phyloP scores from a whole-genome alignment of 805 yeast species.

The Ogataea chonburiensis region DNA sequence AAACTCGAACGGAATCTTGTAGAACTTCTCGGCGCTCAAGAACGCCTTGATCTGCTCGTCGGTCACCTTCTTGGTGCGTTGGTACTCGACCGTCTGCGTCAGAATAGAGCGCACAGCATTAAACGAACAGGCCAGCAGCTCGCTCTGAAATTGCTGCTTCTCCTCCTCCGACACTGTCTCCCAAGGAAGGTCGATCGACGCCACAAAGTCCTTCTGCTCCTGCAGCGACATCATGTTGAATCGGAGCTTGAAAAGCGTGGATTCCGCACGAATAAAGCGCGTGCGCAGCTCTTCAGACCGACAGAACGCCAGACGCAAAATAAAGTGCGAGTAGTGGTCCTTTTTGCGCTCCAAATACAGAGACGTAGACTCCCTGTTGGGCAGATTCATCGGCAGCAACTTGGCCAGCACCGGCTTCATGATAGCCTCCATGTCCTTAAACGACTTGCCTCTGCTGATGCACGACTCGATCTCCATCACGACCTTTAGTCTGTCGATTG shows the following conservation, averaged over 20 bases:
- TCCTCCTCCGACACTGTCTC: conserved; percentile 65
- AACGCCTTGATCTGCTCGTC: conserved; percentile 54
- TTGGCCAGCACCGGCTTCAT: conserved; percentile 66
- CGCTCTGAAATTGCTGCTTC: conserved; percentile 45
- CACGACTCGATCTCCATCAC: conserved; percentile 82
- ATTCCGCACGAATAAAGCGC: conserved; percentile 77
- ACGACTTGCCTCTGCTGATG: conserved; percentile 57
- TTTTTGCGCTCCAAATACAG: conserved; percentile 65
- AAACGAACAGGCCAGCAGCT: conserved; percentile 57
- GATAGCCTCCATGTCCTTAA: conserved; percentile 62
- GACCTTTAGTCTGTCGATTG: conserved; percentile 83
- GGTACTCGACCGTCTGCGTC: conserved; percentile 32
- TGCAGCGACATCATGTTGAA: conserved; percentile 57
- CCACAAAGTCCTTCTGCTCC: conserved; percentile 74
- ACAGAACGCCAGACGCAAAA: conserved; percentile 85
- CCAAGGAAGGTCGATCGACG: conserved; percentile 67
- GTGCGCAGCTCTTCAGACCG: conserved; percentile 78
- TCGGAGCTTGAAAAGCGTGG: conserved; percentile 69
- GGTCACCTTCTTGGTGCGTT: conserved; percentile 34
- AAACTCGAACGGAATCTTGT: conserved; percentile 83
- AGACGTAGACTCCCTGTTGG: conserved; percentile 39
- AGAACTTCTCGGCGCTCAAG: conserved; percentile 62
- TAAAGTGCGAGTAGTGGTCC: conserved; percentile 91
- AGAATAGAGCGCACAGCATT: conserved; percentile 40
- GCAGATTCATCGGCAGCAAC: conserved; percentile 59